Evolutionary conservation across 2,329 filamentous ascomycete species (phyloP).

Genomic region (Phialophora macrospora): DNA sequence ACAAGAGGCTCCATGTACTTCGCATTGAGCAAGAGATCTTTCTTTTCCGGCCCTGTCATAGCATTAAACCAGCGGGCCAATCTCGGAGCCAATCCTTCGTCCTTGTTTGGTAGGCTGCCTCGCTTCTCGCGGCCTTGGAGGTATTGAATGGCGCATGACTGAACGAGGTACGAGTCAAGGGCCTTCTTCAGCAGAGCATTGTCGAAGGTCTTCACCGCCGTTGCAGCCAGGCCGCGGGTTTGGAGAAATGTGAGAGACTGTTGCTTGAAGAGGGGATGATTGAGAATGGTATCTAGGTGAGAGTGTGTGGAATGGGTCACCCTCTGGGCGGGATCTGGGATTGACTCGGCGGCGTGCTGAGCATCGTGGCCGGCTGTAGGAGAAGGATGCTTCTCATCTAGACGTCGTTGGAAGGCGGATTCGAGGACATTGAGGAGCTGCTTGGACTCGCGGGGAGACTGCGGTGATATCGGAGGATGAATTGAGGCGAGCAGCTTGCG

Average conservation of each 20-base stretch:
- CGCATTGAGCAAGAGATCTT: conserved; percentile 28
- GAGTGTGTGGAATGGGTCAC: conserved; percentile 30
- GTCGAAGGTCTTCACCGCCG: conserved; percentile 34
- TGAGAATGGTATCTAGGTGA: conserved; percentile 36
- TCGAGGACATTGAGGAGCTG: conserved; percentile 66
- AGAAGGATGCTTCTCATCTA: conserved; percentile 63
- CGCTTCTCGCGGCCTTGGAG: conserved; percentile 29
- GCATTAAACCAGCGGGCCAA: conserved; percentile 35
- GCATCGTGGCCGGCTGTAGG: conserved; percentile 34
- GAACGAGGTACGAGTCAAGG: conserved; percentile 26
- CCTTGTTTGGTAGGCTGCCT: conserved; percentile 4
- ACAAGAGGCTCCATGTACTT: conserved; percentile 23
- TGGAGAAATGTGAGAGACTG: conserved; percentile 17
- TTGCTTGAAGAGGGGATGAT: conserved; percentile 34
- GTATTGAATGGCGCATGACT: conserved; percentile 28
- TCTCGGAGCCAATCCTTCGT: conserved; percentile 28
- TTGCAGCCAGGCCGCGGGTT: conserved; percentile 21
- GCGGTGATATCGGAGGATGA: conserved; percentile 53
- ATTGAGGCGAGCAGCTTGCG: conserved; percentile 60
- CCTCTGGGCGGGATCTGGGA: conserved; percentile 32
- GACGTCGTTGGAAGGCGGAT: conserved; percentile 65
- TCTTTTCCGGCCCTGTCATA: conserved; percentile 26
- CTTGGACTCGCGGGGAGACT: conserved; percentile 62
- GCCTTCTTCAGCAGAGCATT: conserved; percentile 26
- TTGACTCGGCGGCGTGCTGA: conserved; percentile 31